A percentile compares a stretch with the other conserved stretches of the same genome.
These are phyloP conservation scores for Spathaspora boniae DNA, from an alignment of 805 yeast species.

Conservation along the genomic window DNA sequence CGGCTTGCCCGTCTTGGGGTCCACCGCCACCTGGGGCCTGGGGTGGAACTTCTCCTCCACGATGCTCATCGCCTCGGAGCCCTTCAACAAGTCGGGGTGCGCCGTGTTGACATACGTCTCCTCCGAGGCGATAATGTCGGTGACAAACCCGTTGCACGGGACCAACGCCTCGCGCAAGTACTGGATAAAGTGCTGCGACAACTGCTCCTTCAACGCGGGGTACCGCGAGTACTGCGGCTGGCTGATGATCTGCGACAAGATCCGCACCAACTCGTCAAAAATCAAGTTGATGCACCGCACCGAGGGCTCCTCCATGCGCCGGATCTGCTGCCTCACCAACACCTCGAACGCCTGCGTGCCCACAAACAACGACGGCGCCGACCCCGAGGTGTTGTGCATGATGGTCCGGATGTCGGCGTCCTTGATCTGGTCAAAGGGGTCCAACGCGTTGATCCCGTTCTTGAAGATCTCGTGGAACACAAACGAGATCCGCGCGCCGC, in stretches of 20 bases:
- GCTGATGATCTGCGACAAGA: conserved; percentile 75
- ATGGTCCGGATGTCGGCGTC: conserved; percentile 95
- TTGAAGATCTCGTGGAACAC: conserved; percentile 95
- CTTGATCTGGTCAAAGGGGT: conserved; percentile 94
- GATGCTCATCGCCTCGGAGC: conserved; percentile 90
- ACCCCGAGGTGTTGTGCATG: conserved; percentile 94
- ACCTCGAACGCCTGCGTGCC: conserved; percentile 98
- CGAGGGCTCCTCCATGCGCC: conserved; percentile 91
- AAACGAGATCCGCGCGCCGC: conserved; percentile 96
- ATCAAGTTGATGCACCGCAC: conserved; percentile 83
- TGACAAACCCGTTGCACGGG: conserved; percentile 84
- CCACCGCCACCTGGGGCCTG: conserved; percentile 69
- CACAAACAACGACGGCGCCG: conserved; percentile 92
- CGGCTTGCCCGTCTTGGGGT: conserved; percentile 88
- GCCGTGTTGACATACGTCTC: conserved; percentile 96
- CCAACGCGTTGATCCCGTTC: conserved; percentile 86
- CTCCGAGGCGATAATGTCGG: conserved; percentile 80
- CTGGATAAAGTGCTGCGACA: conserved; percentile 74
- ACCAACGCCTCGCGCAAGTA: conserved; percentile 72
- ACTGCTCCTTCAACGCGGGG: conserved; percentile 85
- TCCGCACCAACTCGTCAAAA: conserved; percentile 92
- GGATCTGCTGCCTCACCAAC: conserved; percentile 88
- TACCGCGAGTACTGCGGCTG: conserved; percentile 84
- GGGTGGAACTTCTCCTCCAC: conserved; percentile 86
- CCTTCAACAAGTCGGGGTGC: conserved; percentile 93